Evolutionary conservation across 352 stramenopile genomes (phyloP), one percentile per base, ranked within the genome.

Genomic region (Proteromonas lacertae): DNA sequence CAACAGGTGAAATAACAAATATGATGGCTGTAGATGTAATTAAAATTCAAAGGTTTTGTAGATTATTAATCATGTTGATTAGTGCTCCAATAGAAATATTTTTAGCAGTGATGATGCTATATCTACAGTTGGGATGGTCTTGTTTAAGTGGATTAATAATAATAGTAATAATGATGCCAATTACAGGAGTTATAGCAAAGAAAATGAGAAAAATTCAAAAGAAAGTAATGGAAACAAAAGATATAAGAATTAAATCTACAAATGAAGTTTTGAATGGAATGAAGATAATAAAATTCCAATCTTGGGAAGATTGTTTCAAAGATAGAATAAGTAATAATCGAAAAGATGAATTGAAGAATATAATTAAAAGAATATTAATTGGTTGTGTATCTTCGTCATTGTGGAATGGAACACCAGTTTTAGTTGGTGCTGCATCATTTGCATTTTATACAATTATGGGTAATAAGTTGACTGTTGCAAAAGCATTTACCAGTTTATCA

Each of bases 401-500:
- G n/a, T n/a, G n/a, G n/a, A n/a, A n/a, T 28, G 41, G 49, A 9
- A 50, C 49, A 9, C 50, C 50, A 16, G 31, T 43, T 14, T 41
- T 59, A 22, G 51, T 59, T 21, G 43, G 46, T 19, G 43, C 54
- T 12, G 36, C 52, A 8, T 55, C 45, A 5, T 40, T 58, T 12
- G 34, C 39, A 25, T 23, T 55, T 2, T 59, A 55, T 44, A 45
- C 42, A 38, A 47, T 29, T 2, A 25, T 51, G 1, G 46, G 32
- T 24, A 55, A 52, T 29, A 25, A 25, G 7, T 40, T 52, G 12
- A 33, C 34, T 14, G 66, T 72, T 12, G 55, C 54, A 16, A 79
- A 66, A 45, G 72, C 67, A 16, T 66, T 89, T 29, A 79, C 68
- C 6, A 54, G 69, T n/a, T 50, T 88, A 6, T 56, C 70, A 21